These are phyloP conservation scores for Phalaenopsis equestris DNA, from an alignment of 106 monocot genomes.

Conservation along the genomic window DNA sequence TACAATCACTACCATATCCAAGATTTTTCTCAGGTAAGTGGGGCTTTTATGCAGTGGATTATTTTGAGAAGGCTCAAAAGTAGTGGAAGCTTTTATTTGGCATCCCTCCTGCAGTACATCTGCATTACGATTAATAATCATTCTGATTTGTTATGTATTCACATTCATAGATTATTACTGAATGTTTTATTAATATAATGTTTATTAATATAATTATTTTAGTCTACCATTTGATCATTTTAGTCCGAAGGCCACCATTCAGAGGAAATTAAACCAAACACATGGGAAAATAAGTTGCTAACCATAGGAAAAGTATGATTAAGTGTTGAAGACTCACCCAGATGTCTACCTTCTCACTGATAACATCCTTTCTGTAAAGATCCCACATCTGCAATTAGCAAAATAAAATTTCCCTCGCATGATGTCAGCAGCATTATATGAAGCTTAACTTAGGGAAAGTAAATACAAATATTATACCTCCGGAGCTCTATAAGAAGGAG, in stretches of 20 bases:
- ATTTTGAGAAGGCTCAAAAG: background rate
- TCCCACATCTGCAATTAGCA: conserved; percentile 11
- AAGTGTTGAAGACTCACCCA: conserved; percentile 7
- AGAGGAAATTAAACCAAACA: background rate
- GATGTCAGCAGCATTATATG: background rate
- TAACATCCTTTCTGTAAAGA: conserved; percentile 6
- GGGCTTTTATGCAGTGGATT: background rate
- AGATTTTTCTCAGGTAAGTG: too few relatives aligned
- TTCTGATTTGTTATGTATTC: background rate
- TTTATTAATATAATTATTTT: background rate
- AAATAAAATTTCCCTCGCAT: background rate
- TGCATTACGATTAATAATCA: background rate
- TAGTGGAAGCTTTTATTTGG: background rate
- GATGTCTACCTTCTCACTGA: conserved; percentile 13
- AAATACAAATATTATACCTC: conserved; percentile 1
- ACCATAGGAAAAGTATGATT: background rate
- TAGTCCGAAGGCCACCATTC: background rate
- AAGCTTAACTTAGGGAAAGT: background rate
- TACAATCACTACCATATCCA: too few relatives aligned
- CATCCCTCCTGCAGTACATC: background rate
- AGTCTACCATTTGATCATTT: background rate
- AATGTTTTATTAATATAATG: background rate
- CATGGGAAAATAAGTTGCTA: background rate
- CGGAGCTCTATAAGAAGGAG: conserved; percentile 55
- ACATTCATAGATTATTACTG: background rate